These are phyloP conservation scores for Didymella sp. DNA, from an alignment of 2,329 filamentous ascomycete genomes.

Conservation along the genomic window DNA sequence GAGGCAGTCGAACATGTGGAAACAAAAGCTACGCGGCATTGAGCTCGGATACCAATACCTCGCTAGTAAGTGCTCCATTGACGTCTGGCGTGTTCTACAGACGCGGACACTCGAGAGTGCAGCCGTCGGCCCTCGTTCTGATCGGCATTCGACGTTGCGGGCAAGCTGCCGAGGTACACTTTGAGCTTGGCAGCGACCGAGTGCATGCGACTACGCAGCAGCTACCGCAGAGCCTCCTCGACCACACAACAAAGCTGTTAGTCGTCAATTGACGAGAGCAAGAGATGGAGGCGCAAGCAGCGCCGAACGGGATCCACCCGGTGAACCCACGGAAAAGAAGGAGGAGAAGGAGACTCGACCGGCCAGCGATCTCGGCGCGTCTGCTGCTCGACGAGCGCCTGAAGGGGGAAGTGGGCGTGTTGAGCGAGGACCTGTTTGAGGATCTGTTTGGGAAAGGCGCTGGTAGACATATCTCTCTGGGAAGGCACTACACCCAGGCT, in stretches of 20 bases:
- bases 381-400: conserved; percentile 85
- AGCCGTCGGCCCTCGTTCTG: neutral
- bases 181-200: conserved; percentile 10
- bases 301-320: conserved; percentile 30
- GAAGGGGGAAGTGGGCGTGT: conserved; percentile 81
- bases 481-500: neutral
- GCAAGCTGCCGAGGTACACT: conserved; percentile 16
- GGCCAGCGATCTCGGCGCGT: conserved; percentile 77
- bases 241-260: neutral
- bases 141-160: conserved; percentile 5
- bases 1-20: neutral
- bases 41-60: too few species aligned
- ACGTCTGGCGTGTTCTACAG: neutral
- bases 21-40: neutral
- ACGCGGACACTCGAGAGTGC: neutral
- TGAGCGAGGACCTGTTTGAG: conserved; percentile 84
- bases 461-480: conserved; percentile 25
- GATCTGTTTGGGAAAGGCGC: conserved; percentile 68
- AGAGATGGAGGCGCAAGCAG: conserved; percentile 39
- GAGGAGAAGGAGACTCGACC: conserved; percentile 65
- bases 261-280: conserved; percentile 8
- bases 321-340: conserved; percentile 58
- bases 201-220: conserved; percentile 10
- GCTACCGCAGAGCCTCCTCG: conserved; percentile 11
- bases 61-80: too few species aligned